A percentile compares a stretch with the other conserved stretches of the same genome.
phyloP scores from a whole-genome alignment of 2,329 filamentous ascomycete genomes.

The Curvularia sp. region DNA sequence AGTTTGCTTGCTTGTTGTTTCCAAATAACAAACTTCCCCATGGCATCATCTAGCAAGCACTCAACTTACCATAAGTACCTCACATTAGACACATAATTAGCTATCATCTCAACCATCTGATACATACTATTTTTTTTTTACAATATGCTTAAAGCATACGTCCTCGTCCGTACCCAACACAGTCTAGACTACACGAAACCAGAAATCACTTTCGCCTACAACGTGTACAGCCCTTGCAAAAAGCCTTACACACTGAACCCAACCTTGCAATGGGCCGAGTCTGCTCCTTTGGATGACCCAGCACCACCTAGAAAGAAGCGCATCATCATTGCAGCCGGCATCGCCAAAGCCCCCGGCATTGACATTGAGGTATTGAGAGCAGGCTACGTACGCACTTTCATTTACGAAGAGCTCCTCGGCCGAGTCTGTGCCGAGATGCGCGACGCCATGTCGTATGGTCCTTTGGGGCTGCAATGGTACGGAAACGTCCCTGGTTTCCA shows the following conservation, averaged over 20 bases:
- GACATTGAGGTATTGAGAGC: neutral
- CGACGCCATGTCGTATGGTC: conserved; percentile 2
- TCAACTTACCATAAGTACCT: neutral
- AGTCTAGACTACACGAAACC: neutral
- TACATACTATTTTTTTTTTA: neutral
- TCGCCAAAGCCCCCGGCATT: neutral
- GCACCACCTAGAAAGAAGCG: neutral
- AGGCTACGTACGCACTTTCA: neutral
- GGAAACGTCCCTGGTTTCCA: neutral
- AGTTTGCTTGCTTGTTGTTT: neutral
- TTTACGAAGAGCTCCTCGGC: neutral
- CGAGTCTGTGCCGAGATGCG: neutral
- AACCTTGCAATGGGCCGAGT: neutral
- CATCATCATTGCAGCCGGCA: neutral
- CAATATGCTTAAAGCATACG: neutral
- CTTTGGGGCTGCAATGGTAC: neutral
- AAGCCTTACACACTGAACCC: neutral
- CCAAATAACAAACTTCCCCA: neutral
- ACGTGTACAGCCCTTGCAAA: neutral
- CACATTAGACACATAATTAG: too few relatives aligned
- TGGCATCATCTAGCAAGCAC: neutral
- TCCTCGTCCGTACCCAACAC: neutral
- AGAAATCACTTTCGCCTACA: neutral
- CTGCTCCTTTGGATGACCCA: neutral
- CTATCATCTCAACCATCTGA: neutral